A percentile compares a stretch with the other conserved stretches of the same genome.
These are phyloP conservation scores for Cardamine occulta DNA, from an alignment of 345 rosid species.

Conservation along the genomic window DNA sequence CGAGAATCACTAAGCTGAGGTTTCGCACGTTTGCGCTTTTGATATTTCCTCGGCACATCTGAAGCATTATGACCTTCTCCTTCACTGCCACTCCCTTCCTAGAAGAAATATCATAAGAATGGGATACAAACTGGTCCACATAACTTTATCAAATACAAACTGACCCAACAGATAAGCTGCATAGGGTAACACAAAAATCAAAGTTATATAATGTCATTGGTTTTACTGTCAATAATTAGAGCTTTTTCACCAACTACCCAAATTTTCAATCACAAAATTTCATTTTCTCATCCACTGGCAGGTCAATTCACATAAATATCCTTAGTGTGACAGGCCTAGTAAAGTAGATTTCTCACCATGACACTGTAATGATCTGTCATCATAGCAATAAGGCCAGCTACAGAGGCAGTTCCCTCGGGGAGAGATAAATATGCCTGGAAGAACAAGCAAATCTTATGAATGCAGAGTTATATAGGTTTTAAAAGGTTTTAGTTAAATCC, in stretches of 20 bases:
- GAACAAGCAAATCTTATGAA: conserved; percentile 21
- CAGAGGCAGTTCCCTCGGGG: conserved; percentile 95
- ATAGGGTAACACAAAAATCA: conserved; percentile 21
- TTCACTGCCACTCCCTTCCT: conserved; percentile 90
- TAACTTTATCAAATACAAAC: conserved; percentile 27
- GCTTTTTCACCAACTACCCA: conserved; percentile 16
- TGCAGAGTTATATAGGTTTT: conserved; percentile 5
- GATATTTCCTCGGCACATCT: conserved; percentile 51
- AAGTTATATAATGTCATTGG: not conserved
- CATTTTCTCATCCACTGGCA: conserved; percentile 13
- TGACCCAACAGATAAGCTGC: conserved; percentile 18
- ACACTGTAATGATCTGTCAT: conserved; percentile 94
- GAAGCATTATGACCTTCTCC: conserved; percentile 64
- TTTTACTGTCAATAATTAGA: conserved; percentile 1
- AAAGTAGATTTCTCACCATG: conserved; percentile 58
- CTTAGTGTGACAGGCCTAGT: not conserved
- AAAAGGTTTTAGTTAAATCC: not conserved
- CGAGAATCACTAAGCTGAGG: conserved; percentile 52
- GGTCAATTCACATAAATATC: conserved; percentile 13
- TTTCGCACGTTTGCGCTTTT: conserved; percentile 68
- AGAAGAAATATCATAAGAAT: conserved; percentile 38
- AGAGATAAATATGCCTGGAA: conserved; percentile 91
- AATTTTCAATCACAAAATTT: conserved; percentile 22
- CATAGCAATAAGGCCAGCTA: conserved; percentile 95
- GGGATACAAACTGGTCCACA: conserved; percentile 19